Conservation (phyloP, 192 early-diverging fungal species). For the Rhizoclosmatium globosum region DNA sequence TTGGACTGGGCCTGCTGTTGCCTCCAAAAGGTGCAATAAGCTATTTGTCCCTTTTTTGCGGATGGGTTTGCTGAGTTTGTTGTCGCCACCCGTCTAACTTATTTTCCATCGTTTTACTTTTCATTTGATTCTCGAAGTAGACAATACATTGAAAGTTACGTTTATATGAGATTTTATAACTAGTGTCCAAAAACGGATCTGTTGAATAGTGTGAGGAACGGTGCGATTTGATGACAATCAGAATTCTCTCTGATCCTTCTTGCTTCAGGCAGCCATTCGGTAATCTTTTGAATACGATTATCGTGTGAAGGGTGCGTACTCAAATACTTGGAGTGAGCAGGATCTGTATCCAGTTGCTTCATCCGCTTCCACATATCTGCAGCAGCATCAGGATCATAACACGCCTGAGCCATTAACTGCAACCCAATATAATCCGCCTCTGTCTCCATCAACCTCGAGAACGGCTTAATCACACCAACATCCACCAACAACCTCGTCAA, state of each 20-base stretch:
- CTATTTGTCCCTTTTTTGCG: background rate
- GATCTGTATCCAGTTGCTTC: constrained; percentile 56
- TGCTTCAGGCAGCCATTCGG: constrained; percentile 72
- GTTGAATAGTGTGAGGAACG: constrained; percentile 13
- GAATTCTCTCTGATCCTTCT: constrained; percentile 53
- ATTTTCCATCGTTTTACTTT: background rate
- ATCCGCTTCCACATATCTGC: constrained; percentile 86
- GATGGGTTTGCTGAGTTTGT: too few species aligned
- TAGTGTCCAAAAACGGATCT: constrained; percentile 10
- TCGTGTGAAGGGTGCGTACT: constrained; percentile 86
- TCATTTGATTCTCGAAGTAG: background rate
- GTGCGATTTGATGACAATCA: constrained; percentile 52
- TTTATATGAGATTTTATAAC: background rate
- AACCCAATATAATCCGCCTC: constrained; percentile 94
- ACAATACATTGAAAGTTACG: too few species aligned
- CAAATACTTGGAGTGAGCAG: constrained; percentile 68
- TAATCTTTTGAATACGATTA: constrained; percentile 64
- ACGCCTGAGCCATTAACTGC: constrained; percentile 89
- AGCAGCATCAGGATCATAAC: constrained; percentile 87
- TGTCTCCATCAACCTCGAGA: constrained; percentile 86
- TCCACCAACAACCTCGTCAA: constrained; percentile 71
- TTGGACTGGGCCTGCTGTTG: background rate
- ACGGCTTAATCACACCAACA: constrained; percentile 83
- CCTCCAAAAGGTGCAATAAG: background rate
- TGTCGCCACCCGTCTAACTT: background rate